Evolutionary conservation across 2,329 filamentous ascomycete genomes (phyloP).

Genomic region (Pseudogymnoascus sp.): DNA sequence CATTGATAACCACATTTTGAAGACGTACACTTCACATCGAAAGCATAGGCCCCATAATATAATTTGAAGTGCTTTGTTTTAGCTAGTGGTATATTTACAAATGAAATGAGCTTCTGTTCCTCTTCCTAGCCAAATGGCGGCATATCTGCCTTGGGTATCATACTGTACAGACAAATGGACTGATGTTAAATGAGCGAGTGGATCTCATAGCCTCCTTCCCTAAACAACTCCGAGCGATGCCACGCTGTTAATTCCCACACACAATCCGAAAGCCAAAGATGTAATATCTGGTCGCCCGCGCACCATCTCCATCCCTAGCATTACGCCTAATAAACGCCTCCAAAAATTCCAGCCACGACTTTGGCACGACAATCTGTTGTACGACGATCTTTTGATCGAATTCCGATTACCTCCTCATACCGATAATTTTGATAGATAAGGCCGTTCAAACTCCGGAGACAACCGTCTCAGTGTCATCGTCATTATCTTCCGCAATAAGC

Average conservation of each 20-base stretch:
- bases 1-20: not conserved
- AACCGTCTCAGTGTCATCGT: constrained; percentile 19
- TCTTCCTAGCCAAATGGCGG: constrained; percentile 5
- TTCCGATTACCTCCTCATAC: constrained; percentile 7
- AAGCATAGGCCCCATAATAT: not conserved
- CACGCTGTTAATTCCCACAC: not conserved
- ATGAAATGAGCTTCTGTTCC: constrained; percentile 5
- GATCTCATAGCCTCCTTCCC: constrained; percentile 5
- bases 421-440: not conserved
- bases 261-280: not conserved
- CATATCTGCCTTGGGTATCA: constrained; percentile 12
- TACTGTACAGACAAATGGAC: constrained; percentile 13
- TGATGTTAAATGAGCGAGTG: constrained; percentile 10
- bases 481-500: constrained; percentile 58
- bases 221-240: constrained; percentile 1
- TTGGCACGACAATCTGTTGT: constrained; percentile 2
- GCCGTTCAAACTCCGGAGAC: not conserved
- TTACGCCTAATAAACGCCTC: constrained; percentile 1
- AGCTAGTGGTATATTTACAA: constrained; percentile 2
- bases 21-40: not conserved
- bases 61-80: not conserved
- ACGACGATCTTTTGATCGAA: constrained; percentile 13
- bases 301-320: not conserved
- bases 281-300: constrained; percentile 3
- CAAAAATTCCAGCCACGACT: not conserved